Evolutionary conservation across 2,329 filamentous ascomycete species (phyloP).

Genomic region (Zymoseptoria passerinii): DNA sequence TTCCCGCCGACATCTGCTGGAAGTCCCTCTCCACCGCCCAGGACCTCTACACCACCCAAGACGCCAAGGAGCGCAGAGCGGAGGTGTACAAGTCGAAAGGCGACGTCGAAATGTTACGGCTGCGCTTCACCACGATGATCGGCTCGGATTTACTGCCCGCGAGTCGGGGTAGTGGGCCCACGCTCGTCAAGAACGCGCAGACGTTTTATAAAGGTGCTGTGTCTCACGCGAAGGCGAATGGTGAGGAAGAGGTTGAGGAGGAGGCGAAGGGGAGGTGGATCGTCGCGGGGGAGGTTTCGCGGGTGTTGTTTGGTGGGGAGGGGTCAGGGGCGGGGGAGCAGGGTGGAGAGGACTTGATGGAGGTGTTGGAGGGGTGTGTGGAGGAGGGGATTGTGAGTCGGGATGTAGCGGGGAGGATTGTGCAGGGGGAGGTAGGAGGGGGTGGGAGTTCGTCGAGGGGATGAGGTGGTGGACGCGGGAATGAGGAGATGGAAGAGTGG

Average conservation of each 20-base stretch:
- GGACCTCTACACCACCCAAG: slow-evolving; percentile 37
- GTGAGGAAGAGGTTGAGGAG: slow-evolving; percentile 30
- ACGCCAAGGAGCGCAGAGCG: slow-evolving; percentile 38
- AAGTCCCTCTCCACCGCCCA: slow-evolving; percentile 45
- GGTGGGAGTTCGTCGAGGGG: neutral
- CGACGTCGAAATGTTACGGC: slow-evolving; percentile 48
- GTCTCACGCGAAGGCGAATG: slow-evolving; percentile 19
- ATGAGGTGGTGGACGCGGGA: neutral
- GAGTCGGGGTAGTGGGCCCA: slow-evolving; percentile 36
- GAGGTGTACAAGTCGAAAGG: slow-evolving; percentile 46
- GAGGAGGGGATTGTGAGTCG: slow-evolving; percentile 43
- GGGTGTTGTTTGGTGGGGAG: slow-evolving; percentile 34
- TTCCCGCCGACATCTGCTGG: slow-evolving; percentile 38
- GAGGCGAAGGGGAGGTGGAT: slow-evolving; percentile 31
- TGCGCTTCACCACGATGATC: slow-evolving; percentile 37
- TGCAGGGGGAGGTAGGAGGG: neutral
- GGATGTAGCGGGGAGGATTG: slow-evolving; percentile 17
- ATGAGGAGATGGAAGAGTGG: too few relatives aligned
- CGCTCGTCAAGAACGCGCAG: slow-evolving; percentile 48
- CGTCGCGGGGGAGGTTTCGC: slow-evolving; percentile 34
- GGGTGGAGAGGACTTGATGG: slow-evolving; percentile 33
- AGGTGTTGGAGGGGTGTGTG: slow-evolving; percentile 43
- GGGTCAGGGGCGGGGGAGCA: slow-evolving; percentile 21
- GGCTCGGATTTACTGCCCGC: slow-evolving; percentile 34
- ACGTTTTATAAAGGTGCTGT: slow-evolving; percentile 50